Base-by-base conservation (phyloP, 2,329 filamentous ascomycete genomes). In the Arthroderma sp. region DNA sequence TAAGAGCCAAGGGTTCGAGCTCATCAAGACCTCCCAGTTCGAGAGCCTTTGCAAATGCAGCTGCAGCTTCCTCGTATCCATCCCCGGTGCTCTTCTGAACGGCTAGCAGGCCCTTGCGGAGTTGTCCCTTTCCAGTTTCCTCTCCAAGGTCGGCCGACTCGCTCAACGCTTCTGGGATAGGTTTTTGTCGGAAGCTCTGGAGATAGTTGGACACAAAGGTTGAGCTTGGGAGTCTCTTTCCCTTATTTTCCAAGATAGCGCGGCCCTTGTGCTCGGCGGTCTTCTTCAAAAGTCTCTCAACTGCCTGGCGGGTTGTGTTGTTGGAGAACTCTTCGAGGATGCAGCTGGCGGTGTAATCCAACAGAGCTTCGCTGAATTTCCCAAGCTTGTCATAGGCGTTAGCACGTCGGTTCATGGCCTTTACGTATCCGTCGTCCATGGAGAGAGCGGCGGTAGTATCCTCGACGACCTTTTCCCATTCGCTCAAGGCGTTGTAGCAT, bases 181-280 rank as follows among this genome's bases (percentile, higher is more conserved):
- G 73, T 69, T 83, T 85, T 47, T 80, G 73, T 49, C 91, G 83
- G 83, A 98, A 98, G 71, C 89, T 96, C 70, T 96, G 89, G 30
- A 98, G 81, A 66, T 98, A 98, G 73, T 98, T 98, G 61, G 87
- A 86, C 53, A 98, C 88, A 56, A 96, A 98, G 8, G 88, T 95
- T 29, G 91, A 83, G 66, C 88, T 95, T 15, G 91, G 91, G 42
- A 98, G 76, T 69, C 85, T 89, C 69, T 86, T 83, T 56, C 76
- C 75, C 65, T 88, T 89, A 48, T 75, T 75, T 57, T 75, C 78
- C 45, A 98, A 73, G 60, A 98, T 94, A 52, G 79, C 80, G 69
- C 89, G 87, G 52, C 85, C 89, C 72, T 95, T 95, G 53, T 84
- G 75, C 68, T 96, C 89, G 39, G 91, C 91, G 41, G 96, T 89